phyloP scores from a whole-genome alignment of 2,329 filamentous ascomycete species.

The Penicillium verrucosum region DNA sequence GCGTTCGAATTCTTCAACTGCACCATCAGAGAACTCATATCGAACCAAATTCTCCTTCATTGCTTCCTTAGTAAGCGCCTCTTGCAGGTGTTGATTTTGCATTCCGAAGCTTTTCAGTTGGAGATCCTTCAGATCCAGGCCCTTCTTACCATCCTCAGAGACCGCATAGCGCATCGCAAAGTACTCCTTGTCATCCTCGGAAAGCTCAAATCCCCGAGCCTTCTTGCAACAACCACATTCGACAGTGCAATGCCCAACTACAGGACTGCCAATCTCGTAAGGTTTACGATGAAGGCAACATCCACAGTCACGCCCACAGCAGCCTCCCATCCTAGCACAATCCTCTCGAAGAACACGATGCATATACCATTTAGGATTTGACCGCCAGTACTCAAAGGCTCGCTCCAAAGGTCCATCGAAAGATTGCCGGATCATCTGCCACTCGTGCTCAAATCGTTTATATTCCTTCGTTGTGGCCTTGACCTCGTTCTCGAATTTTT shows the following conservation, averaged over 20 bases:
- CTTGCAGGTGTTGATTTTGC: not conserved
- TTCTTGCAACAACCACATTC: slow-evolving; percentile 5
- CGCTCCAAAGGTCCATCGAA: not conserved
- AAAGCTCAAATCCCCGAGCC: not conserved
- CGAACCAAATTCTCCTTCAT: too few species aligned
- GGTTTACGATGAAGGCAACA: not conserved
- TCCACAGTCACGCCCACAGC: slow-evolving; percentile 6
- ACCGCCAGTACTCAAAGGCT: slow-evolving; percentile 3
- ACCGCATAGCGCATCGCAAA: not conserved
- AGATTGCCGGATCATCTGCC: not conserved
- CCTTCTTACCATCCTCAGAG: not conserved
- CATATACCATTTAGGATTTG: slow-evolving; percentile 6
- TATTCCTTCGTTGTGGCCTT: not conserved
- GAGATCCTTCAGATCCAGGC: not conserved
- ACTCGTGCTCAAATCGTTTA: not conserved
- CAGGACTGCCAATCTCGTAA: not conserved
- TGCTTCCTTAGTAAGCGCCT: too few species aligned
- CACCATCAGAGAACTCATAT: not conserved
- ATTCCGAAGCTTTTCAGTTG: not conserved
- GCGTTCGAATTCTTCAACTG: not conserved
- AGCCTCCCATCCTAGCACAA: not conserved
- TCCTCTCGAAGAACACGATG: slow-evolving; percentile 4
- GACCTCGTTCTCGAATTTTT: not conserved
- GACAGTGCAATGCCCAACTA: slow-evolving; percentile 4
- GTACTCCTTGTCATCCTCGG: not conserved